These are phyloP conservation scores for Nepenthes mirabilis DNA, from an alignment of 148 eudicot species.

Conservation along the genomic window DNA sequence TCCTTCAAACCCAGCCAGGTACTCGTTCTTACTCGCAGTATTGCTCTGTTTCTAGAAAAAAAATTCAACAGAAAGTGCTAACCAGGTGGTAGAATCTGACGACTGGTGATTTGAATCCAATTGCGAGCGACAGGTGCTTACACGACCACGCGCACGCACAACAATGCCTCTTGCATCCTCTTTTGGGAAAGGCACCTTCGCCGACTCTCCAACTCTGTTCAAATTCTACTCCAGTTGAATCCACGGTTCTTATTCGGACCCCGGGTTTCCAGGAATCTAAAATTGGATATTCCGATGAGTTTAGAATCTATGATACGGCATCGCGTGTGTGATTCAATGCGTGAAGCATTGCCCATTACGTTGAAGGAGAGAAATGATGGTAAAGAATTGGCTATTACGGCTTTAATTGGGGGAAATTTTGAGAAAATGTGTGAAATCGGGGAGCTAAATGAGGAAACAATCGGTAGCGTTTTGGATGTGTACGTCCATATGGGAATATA, in stretches of 20 bases:
- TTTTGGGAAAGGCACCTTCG: conserved; percentile 73
- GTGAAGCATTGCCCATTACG: conserved; percentile 31
- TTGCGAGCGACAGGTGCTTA: conserved; percentile 57
- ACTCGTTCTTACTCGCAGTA: not conserved
- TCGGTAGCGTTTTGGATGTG: conserved; percentile 56
- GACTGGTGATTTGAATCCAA: not conserved
- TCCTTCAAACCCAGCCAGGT: conserved; percentile 71
- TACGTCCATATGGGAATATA: conserved; percentile 61
- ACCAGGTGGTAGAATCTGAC: not conserved
- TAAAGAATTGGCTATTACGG: conserved; percentile 59
- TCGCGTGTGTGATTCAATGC: conserved; percentile 37
- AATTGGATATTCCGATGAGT: conserved; percentile 1
- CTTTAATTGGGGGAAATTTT: conserved; percentile 52
- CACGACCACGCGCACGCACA: conserved; percentile 83
- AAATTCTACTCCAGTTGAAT: conserved; percentile 25
- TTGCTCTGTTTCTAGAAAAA: not conserved
- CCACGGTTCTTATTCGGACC: conserved; percentile 45
- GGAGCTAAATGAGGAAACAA: conserved; percentile 23
- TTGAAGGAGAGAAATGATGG: conserved; percentile 27
- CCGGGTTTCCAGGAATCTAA: not conserved
- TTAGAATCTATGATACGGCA: conserved; percentile 31
- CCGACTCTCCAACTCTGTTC: conserved; percentile 60
- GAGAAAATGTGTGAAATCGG: conserved; percentile 20
- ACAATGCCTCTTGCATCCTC: conserved; percentile 35
- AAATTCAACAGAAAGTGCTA: no score